Evolutionary conservation across 345 rosid genomes (phyloP).

Genomic region (Acer yangbiense): DNA sequence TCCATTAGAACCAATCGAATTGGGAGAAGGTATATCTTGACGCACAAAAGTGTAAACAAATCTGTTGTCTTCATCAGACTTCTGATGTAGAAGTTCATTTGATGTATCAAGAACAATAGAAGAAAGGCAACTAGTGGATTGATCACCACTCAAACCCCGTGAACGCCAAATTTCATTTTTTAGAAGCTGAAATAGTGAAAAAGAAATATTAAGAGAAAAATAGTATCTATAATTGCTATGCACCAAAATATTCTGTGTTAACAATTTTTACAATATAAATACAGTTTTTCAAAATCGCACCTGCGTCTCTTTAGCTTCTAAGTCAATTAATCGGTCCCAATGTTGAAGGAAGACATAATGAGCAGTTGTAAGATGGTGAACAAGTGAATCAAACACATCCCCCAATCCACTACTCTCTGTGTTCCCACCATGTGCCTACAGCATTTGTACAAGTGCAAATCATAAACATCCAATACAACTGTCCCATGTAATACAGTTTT

Average conservation of each 20-base stretch:
- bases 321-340: constrained; percentile 84
- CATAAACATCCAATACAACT: neutral
- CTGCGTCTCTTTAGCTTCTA: constrained; percentile 92
- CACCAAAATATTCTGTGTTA: neutral
- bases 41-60: constrained; percentile 76
- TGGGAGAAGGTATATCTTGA: constrained; percentile 36
- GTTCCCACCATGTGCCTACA: constrained; percentile 91
- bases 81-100: constrained; percentile 43
- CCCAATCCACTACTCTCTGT: constrained; percentile 79
- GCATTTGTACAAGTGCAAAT: constrained; percentile 22
- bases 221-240: constrained; percentile 6
- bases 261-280: neutral
- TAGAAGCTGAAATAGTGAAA: constrained; percentile 52
- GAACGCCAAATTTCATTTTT: constrained; percentile 63
- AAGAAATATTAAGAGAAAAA: neutral
- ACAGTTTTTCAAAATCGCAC: constrained; percentile 33
- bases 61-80: constrained; percentile 51
- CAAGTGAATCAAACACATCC: constrained; percentile 65
- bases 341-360: constrained; percentile 66
- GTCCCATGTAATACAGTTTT: neutral
- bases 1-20: constrained; percentile 34
- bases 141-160: constrained; percentile 39
- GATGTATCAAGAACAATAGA: constrained; percentile 77
- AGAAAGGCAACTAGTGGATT: constrained; percentile 53
- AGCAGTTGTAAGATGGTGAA: constrained; percentile 66